Evolutionary conservation across 306 rosid genomes (phyloP), one percentile per base, ranked within the genome.

Genomic region (Alnus glutinosa): DNA sequence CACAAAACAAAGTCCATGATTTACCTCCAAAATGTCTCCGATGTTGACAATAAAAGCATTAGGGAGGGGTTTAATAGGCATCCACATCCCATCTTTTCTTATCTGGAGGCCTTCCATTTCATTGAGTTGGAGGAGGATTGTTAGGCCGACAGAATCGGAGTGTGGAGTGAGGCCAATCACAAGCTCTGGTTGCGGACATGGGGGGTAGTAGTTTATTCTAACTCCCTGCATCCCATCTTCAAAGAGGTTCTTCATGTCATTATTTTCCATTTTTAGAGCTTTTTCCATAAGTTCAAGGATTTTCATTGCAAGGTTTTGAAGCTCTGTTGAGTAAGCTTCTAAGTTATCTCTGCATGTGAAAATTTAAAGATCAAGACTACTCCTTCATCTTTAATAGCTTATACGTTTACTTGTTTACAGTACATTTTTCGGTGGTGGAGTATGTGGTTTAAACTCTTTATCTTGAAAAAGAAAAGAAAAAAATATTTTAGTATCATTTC

Each of bases 131-230:
- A 77, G 83, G 51, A 84, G 86, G 71, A 84, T 82, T 8, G 90
- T 87, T 16, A 87, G 30, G 54, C 32, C 85, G n/a, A 10, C 49
- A 0, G 69, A 12, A 63, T 84, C 90, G 1, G 88, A 82, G 62
- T 82, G 85, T 66, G 80, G 55, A 49, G 19, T 82, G 71, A 87
- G 49, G 42, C 87, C 90, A 30, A 74, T 77, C 1, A 52, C 90
- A 42, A 74, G 57, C 18, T 86, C 83, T 8, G 89, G 85, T 19
- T 83, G 81, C 3, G 84, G 84, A 70, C 89, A 86, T 55, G 87
- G 89, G 52, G 89, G 84, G 77, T 86, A 82, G 55, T 76, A 86
- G 48, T 86, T 86, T 77, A 86, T 82, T 28, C 89, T 83, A 64
- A 83, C 52, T 23, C 55, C 28, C 2, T 80, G 76, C 18, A 10